phyloP scores from a whole-genome alignment of 1,284 basidiomycete species.

The Pseudomicrostroma phylloplanum region DNA sequence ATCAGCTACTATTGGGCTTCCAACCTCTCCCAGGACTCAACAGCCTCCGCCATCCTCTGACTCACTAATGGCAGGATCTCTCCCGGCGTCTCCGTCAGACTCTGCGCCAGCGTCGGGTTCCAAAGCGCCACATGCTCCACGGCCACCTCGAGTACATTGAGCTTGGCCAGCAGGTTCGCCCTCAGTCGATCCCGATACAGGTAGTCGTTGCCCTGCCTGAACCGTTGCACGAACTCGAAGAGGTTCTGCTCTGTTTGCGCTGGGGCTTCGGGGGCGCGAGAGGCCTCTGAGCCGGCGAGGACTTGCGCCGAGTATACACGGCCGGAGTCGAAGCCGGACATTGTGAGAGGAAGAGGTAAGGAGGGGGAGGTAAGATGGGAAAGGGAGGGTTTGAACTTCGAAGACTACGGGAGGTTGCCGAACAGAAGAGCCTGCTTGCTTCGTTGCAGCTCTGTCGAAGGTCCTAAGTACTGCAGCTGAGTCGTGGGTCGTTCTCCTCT shows the following conservation, averaged over 20 bases:
- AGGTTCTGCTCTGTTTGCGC: slow-evolving; percentile 45
- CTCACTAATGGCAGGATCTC: slow-evolving; percentile 81
- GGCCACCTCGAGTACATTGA: slow-evolving; percentile 86
- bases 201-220: slow-evolving; percentile 47
- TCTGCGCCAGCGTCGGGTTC: slow-evolving; percentile 87
- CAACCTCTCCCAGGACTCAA: background rate
- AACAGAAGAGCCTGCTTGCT: too few relatives aligned
- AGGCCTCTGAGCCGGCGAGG: slow-evolving; percentile 33
- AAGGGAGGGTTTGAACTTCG: too few relatives aligned
- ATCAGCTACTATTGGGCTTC: slow-evolving; percentile 9
- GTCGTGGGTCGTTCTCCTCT: too few relatives aligned
- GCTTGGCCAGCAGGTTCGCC: slow-evolving; percentile 80
- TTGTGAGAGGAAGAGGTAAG: slow-evolving; percentile 13
- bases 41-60: slow-evolving; percentile 15
- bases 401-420: too few relatives aligned
- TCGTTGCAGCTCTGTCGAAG: too few relatives aligned
- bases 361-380: slow-evolving; percentile 4
- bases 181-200: slow-evolving; percentile 73
- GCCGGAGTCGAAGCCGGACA: slow-evolving; percentile 50
- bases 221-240: slow-evolving; percentile 49
- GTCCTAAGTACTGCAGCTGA: too few relatives aligned
- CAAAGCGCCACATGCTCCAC: slow-evolving; percentile 82
- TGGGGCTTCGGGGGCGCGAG: slow-evolving; percentile 45
- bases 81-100: slow-evolving; percentile 77
- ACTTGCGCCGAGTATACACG: slow-evolving; percentile 45